phyloP scores from a whole-genome alignment of 352 stramenopile species.

The Saprolegnia diclina region DNA sequence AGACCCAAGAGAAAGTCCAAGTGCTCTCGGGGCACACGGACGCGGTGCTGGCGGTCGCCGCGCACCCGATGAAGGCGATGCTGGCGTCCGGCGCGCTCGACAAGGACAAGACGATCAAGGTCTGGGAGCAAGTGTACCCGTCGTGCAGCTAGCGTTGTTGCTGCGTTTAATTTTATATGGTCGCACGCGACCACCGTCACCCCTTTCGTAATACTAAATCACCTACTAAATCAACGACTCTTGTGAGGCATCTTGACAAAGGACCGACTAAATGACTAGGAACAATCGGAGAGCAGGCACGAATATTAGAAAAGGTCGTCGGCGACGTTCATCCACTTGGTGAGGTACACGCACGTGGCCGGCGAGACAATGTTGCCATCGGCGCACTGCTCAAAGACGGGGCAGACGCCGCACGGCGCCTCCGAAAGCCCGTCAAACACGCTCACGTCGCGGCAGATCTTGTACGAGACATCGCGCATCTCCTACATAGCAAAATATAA shows the following conservation, averaged over 20 bases:
- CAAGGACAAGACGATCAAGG: conserved; percentile 62
- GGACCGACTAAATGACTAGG: too few species aligned
- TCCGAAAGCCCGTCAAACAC: conserved; percentile 86
- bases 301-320: conserved; percentile 74
- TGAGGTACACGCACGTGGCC: conserved; percentile 87
- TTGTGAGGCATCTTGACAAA: too few species aligned
- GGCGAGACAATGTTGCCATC: conserved; percentile 89
- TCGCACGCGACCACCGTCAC: background rate
- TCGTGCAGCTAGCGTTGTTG: background rate
- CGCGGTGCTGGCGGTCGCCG: conserved; percentile 83
- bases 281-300: too few species aligned
- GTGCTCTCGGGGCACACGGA: conserved; percentile 63
- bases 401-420: conserved; percentile 84
- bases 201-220: background rate
- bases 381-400: conserved; percentile 86
- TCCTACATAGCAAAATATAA: conserved; percentile 31
- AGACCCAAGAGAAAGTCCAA: conserved; percentile 63
- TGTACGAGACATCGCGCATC: conserved; percentile 82
- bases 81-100: conserved; percentile 76
- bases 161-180: background rate
- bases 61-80: conserved; percentile 53
- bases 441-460: conserved; percentile 79
- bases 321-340: conserved; percentile 87
- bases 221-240: too few species aligned
- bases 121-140: conserved; percentile 34